phyloP scores from a whole-genome alignment of 2,329 filamentous ascomycete genomes.

The Lachnellula subtilissima region DNA sequence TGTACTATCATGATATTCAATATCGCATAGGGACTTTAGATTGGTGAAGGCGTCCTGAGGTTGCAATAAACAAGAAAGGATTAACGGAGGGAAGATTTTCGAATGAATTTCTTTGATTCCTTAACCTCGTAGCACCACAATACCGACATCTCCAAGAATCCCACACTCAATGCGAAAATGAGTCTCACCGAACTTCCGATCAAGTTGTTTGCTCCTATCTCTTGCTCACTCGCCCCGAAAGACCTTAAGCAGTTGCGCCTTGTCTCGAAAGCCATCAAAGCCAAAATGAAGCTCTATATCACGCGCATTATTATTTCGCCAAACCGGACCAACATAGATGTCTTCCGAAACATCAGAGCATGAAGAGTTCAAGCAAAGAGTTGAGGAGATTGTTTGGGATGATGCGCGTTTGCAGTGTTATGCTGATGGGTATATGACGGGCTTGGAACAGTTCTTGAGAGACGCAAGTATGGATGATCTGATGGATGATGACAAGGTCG shows the following conservation, averaged over 20 bases:
- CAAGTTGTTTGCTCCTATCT: background rate
- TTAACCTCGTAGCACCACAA: no score
- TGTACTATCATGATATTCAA: no score
- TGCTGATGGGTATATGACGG: background rate
- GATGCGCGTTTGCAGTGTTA: background rate
- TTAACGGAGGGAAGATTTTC: no score
- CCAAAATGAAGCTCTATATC: background rate
- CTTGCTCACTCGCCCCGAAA: background rate
- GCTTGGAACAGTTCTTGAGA: background rate
- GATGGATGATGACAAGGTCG: background rate
- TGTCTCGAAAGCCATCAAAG: background rate
- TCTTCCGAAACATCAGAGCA: background rate
- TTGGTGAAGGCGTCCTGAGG: no score
- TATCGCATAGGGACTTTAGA: no score
- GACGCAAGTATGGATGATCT: background rate
- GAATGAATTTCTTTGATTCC: no score
- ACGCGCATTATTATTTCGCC: background rate
- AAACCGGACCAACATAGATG: background rate
- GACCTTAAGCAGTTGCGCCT: background rate
- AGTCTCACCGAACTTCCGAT: background rate
- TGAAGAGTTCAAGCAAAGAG: background rate
- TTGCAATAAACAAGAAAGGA: no score
- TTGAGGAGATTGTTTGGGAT: background rate
- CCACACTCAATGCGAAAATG: background rate
- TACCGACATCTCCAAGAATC: no score